A percentile compares a stretch with the other conserved stretches of the same genome.
These are phyloP conservation scores for Magnolia officinalis DNA, from an alignment of 164 flowering plant species.

Conservation along the genomic window DNA sequence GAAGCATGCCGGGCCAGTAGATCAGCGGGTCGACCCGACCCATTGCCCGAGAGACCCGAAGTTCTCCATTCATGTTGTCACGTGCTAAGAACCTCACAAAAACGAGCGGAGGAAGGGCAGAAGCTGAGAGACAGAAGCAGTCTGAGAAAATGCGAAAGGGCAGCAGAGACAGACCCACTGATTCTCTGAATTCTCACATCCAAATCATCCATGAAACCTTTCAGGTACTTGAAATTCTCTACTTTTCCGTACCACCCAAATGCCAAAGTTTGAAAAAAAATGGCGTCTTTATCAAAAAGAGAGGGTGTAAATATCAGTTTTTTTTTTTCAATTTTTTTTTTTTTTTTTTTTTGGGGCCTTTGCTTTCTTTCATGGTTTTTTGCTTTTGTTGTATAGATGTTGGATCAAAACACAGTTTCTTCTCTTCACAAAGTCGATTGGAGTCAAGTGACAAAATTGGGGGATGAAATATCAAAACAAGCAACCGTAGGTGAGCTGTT, in stretches of 20 bases:
- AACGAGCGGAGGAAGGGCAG: no score
- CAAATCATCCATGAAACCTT: constrained; percentile 73
- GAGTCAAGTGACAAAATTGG: constrained; percentile 66
- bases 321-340: neutral
- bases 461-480: constrained; percentile 73
- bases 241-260: neutral
- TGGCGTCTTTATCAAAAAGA: neutral
- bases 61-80: no score
- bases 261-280: neutral
- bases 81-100: no score
- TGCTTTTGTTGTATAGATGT: constrained; percentile 33
- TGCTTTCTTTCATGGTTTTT: neutral
- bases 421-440: constrained; percentile 63
- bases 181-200: constrained; percentile 40
- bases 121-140: no score
- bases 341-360: neutral
- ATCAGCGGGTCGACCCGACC: no score
- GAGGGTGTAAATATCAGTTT: neutral
- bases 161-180: constrained; percentile 44
- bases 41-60: no score
- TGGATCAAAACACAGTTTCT: constrained; percentile 50
- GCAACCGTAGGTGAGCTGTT: constrained; percentile 60
- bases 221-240: constrained; percentile 39
- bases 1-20: no score
- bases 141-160: constrained; percentile 44